These are phyloP conservation scores for Xerocomus minutiporus DNA, from an alignment of 1,284 basidiomycete species.

Conservation along the genomic window DNA sequence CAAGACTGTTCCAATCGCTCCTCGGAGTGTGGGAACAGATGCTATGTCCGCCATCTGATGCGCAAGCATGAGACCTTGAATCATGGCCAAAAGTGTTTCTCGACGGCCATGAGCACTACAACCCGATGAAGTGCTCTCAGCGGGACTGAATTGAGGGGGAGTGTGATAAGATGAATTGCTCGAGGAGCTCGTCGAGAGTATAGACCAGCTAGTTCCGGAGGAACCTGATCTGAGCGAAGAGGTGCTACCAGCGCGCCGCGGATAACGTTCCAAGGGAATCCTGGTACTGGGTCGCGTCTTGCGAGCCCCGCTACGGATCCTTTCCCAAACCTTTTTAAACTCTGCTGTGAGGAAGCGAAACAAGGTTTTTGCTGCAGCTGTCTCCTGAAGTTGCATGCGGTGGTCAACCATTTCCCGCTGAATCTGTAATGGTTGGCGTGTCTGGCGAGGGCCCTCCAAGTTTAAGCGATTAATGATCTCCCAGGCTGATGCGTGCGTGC, in stretches of 20 bases:
- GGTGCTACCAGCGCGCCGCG: neutral
- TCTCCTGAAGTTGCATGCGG: conserved; percentile 8
- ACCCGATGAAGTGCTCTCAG: neutral
- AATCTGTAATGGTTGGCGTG: conserved; percentile 9
- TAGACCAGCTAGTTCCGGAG: neutral
- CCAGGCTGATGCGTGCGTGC: neutral
- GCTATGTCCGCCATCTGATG: conserved; percentile 13
- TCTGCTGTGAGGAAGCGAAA: conserved; percentile 2
- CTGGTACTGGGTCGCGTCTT: neutral
- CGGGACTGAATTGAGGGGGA: neutral
- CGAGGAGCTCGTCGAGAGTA: neutral
- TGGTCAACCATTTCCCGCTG: conserved; percentile 23
- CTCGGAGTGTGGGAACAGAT: conserved; percentile 8
- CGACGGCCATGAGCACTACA: conserved; percentile 4
- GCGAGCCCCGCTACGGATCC: neutral
- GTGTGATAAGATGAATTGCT: neutral
- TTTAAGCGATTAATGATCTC: neutral
- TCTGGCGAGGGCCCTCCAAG: neutral
- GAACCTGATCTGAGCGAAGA: neutral
- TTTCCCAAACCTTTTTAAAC: conserved; percentile 6
- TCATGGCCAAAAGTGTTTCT: conserved; percentile 4
- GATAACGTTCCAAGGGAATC: neutral
- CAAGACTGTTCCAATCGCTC: conserved; percentile 11
- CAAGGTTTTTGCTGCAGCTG: conserved; percentile 17
- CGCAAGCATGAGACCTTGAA: conserved; percentile 9